Evolutionary conservation across 2,329 filamentous ascomycete species (phyloP), one percentile per base, ranked within the genome.

Genomic region (Taxawa tesnikishii): DNA sequence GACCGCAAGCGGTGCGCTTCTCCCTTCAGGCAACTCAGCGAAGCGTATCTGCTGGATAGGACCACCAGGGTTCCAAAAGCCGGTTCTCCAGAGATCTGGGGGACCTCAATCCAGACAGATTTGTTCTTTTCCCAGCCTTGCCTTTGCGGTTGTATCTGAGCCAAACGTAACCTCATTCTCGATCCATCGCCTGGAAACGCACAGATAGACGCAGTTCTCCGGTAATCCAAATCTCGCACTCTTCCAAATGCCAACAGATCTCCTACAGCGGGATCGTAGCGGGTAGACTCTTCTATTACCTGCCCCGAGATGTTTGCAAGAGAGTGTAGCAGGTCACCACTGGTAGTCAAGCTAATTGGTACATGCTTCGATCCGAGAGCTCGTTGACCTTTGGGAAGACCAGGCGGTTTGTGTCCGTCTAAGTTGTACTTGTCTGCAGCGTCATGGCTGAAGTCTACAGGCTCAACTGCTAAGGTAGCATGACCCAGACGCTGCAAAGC

Each of bases 121-220:
- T 56, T 54, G 21, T 67, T 53, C 3, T 54, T 48, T 1, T 50
- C 53, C 73, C 75, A 80, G n/a, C 63, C 59, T 55, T 68, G 70
- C 29, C 56, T 58, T 29, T 72, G 65, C 14, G 63, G 50, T 3
- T 61, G 57, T 4, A 77, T 49, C 5, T 60, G 58, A 4, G 66
- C 51, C 3, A 83, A 46, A 3, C 70, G 68, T 7, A 83, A 53
- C 2, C 70, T 54, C 40, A 76, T 68, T 2, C 73, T 70, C 10
- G 63, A 65, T 29, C 65, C 61, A n/a, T 78, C 78, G 3, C 65
- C 38, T 4, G 45, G 41, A 23, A 51, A 47, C 3, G 47, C 53
- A 8, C 51, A 48, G 2, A 61, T 38, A 4, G 49, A 48, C 11
- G 54, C 48, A 4, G 56, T 40, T 9, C 44, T 44, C 26, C 48